phyloP scores from a whole-genome alignment of 2,329 filamentous ascomycete genomes.

The Madurella fahalii region DNA sequence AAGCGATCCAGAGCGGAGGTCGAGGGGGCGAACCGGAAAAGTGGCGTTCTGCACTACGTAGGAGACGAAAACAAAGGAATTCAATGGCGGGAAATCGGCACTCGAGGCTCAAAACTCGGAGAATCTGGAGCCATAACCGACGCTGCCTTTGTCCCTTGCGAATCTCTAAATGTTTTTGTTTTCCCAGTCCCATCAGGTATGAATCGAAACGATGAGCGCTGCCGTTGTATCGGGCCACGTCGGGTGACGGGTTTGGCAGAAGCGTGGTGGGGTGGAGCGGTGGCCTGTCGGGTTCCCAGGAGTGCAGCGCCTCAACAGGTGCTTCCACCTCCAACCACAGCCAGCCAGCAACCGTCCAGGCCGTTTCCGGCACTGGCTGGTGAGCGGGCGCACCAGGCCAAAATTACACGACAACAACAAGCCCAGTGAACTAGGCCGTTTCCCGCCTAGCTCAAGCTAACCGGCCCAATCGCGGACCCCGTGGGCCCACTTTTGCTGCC shows the following conservation, averaged over 20 bases:
- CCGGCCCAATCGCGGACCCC: conserved; percentile 18
- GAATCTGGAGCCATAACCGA: neutral
- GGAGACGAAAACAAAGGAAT: neutral
- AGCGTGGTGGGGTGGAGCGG: conserved; percentile 7
- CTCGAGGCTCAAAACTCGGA: neutral
- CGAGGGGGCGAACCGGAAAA: neutral
- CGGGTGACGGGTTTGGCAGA: conserved; percentile 21
- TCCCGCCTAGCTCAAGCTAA: conserved; percentile 7
- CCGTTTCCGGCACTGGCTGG: conserved; percentile 27
- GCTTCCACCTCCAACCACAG: conserved; percentile 16
- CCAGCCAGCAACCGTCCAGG: conserved; percentile 15
- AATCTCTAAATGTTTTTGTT: neutral
- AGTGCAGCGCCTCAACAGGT: neutral
- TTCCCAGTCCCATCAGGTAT: too few species aligned
- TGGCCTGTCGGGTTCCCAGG: conserved; percentile 5
- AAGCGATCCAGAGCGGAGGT: neutral
- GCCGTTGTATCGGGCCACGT: conserved; percentile 21
- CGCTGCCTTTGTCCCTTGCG: neutral
- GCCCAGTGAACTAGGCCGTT: conserved; percentile 14
- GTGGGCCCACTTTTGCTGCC: conserved; percentile 17
- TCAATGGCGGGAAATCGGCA: neutral
- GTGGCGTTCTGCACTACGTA: neutral
- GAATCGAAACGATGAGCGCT: too few species aligned
- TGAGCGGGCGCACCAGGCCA: conserved; percentile 23
- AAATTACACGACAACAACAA: conserved; percentile 27